These are phyloP conservation scores for Alloteropsis angusta DNA, from an alignment of 202 grass and related monocot species.

Conservation along the genomic window DNA sequence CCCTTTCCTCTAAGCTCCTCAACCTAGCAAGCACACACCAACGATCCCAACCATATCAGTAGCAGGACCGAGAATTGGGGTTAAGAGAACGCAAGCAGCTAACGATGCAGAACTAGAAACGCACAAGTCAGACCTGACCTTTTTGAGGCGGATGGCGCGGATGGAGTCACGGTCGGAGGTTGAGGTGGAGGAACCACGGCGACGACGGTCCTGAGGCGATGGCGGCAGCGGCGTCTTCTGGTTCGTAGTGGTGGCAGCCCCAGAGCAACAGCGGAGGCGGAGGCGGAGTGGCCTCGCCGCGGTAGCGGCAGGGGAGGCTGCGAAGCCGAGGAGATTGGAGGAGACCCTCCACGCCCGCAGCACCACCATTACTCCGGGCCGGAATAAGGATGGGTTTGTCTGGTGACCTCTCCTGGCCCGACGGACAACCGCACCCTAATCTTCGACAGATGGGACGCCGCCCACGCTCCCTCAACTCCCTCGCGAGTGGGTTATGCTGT, in stretches of 20 bases:
- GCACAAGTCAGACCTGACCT: slow-evolving; percentile 28
- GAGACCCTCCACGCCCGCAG: slow-evolving; percentile 73
- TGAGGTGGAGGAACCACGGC: slow-evolving; percentile 48
- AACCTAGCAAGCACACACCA: slow-evolving; percentile 42
- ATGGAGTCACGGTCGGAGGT: slow-evolving; percentile 94
- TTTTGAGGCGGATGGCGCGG: slow-evolving; percentile 88
- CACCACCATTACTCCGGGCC: slow-evolving; percentile 38
- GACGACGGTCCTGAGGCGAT: slow-evolving; percentile 39
- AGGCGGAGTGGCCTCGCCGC: slow-evolving; percentile 27
- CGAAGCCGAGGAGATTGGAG: slow-evolving; percentile 52
- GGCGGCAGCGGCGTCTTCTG: slow-evolving; percentile 12
- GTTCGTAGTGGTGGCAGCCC: slow-evolving; percentile 31
- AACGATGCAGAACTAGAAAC: neutral
- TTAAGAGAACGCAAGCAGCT: neutral
- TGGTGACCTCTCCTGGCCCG: neutral
- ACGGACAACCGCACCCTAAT: no score
- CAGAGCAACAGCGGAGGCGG: slow-evolving; percentile 52
- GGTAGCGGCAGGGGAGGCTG: slow-evolving; percentile 28
- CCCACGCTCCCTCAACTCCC: no score
- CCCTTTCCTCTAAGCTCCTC: slow-evolving; percentile 83
- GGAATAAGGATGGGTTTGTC: neutral
- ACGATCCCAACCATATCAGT: neutral
- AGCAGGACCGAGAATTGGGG: neutral
- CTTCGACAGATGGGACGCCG: no score
- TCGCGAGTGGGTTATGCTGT: no score